A percentile compares a stretch with the other conserved stretches of the same genome.
These are phyloP conservation scores for Xylaria sp. DNA, from an alignment of 2,329 filamentous ascomycete genomes.

Conservation along the genomic window DNA sequence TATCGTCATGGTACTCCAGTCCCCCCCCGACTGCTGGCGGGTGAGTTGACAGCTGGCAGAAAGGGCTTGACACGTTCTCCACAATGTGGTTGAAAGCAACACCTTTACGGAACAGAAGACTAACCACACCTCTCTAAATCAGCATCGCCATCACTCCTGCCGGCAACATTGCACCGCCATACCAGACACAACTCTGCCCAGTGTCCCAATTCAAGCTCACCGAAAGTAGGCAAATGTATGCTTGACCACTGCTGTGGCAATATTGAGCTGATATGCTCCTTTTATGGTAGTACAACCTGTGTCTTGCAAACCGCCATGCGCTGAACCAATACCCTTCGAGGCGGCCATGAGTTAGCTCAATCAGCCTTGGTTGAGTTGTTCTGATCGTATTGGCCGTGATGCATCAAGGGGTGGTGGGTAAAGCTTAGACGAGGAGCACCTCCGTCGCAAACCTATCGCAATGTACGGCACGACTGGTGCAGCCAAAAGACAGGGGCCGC, in stretches of 20 bases:
- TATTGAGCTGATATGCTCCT: slow-evolving; percentile 8
- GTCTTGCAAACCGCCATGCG: slow-evolving; percentile 19
- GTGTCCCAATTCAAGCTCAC: slow-evolving; percentile 3
- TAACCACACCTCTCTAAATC: slow-evolving; percentile 37
- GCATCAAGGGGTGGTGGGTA: slow-evolving; percentile 32
- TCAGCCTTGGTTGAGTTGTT: slow-evolving; percentile 12
- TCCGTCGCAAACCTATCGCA: slow-evolving; percentile 21
- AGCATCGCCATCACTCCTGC: slow-evolving; percentile 28
- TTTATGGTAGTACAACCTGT: slow-evolving; percentile 2
- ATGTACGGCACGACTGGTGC: slow-evolving; percentile 20
- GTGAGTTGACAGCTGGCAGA: slow-evolving; percentile 11
- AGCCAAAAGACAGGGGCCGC: slow-evolving; percentile 29
- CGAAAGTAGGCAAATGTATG: slow-evolving; percentile 7
- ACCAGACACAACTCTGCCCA: slow-evolving; percentile 17
- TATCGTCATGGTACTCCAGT: background rate
- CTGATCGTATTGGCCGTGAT: slow-evolving; percentile 19
- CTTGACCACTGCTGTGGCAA: background rate
- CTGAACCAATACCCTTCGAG: slow-evolving; percentile 12
- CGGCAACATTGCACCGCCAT: slow-evolving; percentile 19
- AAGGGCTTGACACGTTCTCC: slow-evolving; percentile 10
- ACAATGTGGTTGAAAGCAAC: slow-evolving; percentile 20
- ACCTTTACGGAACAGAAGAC: slow-evolving; percentile 17
- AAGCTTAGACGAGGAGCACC: slow-evolving; percentile 19
- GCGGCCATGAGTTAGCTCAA: slow-evolving; percentile 22
- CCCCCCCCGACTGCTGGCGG: background rate